These are phyloP conservation scores for Clavariopsis aquatica DNA, from an alignment of 495 filamentous ascomycete species.

Conservation along the genomic window DNA sequence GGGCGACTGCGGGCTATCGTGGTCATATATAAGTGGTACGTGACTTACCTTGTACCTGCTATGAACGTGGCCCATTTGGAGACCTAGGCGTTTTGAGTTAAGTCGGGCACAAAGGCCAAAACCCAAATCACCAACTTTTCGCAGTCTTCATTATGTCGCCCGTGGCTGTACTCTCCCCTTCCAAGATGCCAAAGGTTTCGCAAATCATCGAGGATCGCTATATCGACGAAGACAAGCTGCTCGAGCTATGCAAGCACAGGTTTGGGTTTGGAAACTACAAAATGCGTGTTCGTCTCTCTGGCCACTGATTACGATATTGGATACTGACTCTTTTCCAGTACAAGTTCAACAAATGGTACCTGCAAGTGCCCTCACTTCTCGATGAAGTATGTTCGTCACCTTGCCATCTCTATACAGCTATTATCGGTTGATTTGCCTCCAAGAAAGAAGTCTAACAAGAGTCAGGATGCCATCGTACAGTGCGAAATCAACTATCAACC, in stretches of 20 bases:
- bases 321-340: background rate
- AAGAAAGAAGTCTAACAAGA: background rate
- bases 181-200: background rate
- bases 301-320: background rate
- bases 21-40: too few relatives aligned
- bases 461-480: conserved; percentile 9
- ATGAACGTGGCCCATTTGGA: too few relatives aligned
- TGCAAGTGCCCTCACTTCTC: background rate
- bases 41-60: too few relatives aligned
- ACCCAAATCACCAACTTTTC: background rate
- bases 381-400: conserved; percentile 11
- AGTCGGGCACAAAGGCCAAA: background rate
- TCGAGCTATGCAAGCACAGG: background rate
- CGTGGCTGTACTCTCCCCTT: background rate
- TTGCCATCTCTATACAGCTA: background rate
- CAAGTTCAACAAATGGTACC: conserved; percentile 14
- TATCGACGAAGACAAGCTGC: conserved; percentile 17
- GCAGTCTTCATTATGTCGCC: background rate
- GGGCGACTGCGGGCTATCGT: background rate
- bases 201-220: conserved; percentile 26
- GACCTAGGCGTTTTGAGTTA: background rate
- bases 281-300: background rate
- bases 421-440: background rate
- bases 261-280: conserved; percentile 15
- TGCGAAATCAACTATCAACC: conserved; percentile 7